Conservation (phyloP, 2,329 filamentous ascomycete genomes). For the Phaeoacremonium minimum region DNA sequence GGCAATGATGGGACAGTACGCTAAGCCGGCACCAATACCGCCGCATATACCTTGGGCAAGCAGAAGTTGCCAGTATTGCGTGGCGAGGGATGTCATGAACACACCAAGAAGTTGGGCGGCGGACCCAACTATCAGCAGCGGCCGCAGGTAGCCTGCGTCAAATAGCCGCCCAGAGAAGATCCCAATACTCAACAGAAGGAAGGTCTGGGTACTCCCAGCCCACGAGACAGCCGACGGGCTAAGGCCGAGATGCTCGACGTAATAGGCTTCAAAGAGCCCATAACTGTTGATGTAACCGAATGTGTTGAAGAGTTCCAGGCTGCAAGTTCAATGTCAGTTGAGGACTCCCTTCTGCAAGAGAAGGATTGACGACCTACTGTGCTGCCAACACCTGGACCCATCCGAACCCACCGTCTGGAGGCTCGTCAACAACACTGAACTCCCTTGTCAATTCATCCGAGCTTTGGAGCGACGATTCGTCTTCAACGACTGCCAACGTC, state of each 20-base stretch:
- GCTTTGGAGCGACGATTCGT: too few relatives aligned
- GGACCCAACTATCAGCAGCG: constrained; percentile 33
- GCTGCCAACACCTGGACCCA: too few relatives aligned
- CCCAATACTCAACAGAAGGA: constrained; percentile 43
- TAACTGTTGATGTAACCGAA: constrained; percentile 53
- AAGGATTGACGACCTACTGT: too few relatives aligned
- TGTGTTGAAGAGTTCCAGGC: constrained; percentile 48
- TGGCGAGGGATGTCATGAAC: constrained; percentile 40
- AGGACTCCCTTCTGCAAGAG: too few relatives aligned
- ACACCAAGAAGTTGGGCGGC: constrained; percentile 38
- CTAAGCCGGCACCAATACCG: constrained; percentile 50
- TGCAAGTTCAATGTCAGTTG: too few relatives aligned
- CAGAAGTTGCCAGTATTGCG: constrained; percentile 47
- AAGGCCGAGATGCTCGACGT: constrained; percentile 30
- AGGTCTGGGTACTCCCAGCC: constrained; percentile 47
- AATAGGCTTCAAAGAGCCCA: constrained; percentile 51
- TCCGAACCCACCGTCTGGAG: too few relatives aligned
- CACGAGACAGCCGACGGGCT: constrained; percentile 39
- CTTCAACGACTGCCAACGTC: too few relatives aligned
- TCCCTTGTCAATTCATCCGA: too few relatives aligned
- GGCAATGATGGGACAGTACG: constrained; percentile 40
- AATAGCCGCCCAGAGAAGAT: constrained; percentile 40
- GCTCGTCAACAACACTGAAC: too few relatives aligned
- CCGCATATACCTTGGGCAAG: constrained; percentile 16
- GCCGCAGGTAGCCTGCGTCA: constrained; percentile 41